phyloP scores from a whole-genome alignment of 2,329 filamentous ascomycete species.

The Pseudogymnoascus sp. region DNA sequence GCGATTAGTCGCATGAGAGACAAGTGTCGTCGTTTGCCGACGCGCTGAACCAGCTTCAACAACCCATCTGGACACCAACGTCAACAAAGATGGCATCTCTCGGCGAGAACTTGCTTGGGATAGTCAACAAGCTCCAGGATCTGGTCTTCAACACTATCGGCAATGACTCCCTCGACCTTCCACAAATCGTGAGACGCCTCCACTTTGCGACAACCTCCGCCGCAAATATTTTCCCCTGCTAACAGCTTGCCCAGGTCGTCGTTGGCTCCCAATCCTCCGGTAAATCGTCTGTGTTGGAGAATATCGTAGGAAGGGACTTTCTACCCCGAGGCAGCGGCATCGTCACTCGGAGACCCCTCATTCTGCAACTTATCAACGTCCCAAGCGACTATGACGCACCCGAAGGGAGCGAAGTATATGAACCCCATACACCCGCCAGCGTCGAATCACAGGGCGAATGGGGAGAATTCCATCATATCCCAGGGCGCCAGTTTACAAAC shows the following conservation, averaged over 20 bases:
- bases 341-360: constrained; percentile 86
- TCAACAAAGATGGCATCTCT: constrained; percentile 68
- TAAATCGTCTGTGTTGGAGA: constrained; percentile 97
- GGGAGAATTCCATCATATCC: constrained; percentile 95
- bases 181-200: constrained; percentile 73
- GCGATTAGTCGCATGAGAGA: constrained; percentile 8
- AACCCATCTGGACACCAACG: not conserved
- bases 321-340: constrained; percentile 93
- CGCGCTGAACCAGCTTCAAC: constrained; percentile 9
- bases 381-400: constrained; percentile 63
- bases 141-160: constrained; percentile 99
- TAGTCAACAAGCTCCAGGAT: constrained; percentile 97
- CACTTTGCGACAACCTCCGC: not conserved
- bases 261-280: constrained; percentile 97
- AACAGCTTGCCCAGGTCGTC: constrained; percentile 60
- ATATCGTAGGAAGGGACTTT: constrained; percentile 97
- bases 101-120: constrained; percentile 87
- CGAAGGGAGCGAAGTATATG: constrained; percentile 53
- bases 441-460: constrained; percentile 62
- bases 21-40: constrained; percentile 4
- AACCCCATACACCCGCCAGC: constrained; percentile 69
- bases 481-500: constrained; percentile 79
- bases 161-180: constrained; percentile 93
- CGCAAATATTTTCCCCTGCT: constrained; percentile 11
- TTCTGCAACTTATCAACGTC: constrained; percentile 97